Conservation (phyloP, 75 land plant genomes). For the Sequoia sempervirens region DNA sequence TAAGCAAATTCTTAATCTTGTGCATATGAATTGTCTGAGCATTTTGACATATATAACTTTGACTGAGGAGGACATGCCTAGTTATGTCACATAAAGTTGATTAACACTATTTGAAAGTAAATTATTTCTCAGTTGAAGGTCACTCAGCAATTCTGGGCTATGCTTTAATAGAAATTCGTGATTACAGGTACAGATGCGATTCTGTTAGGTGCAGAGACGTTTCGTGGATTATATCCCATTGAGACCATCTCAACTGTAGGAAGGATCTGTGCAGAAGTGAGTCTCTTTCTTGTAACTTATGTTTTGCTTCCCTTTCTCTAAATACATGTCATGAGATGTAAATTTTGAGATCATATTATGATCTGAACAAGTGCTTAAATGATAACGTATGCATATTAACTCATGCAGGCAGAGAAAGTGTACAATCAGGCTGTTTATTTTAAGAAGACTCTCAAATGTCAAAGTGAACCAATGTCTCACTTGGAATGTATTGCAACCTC, state of each 20-base stretch:
- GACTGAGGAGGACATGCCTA: neutral
- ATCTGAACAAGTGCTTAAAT: neutral
- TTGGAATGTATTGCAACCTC: conserved; percentile 52
- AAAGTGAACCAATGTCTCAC: conserved; percentile 47
- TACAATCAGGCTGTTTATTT: conserved; percentile 51
- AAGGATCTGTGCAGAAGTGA: conserved; percentile 41
- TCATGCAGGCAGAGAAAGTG: conserved; percentile 49
- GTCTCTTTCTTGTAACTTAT: neutral
- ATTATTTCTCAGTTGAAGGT: neutral
- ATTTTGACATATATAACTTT: neutral
- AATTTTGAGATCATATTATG: neutral
- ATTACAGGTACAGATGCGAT: conserved; percentile 44
- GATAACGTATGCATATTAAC: neutral
- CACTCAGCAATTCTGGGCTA: neutral
- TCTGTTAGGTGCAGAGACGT: conserved; percentile 51
- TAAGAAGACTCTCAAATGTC: conserved; percentile 34
- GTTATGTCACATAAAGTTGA: neutral
- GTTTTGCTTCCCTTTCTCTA: neutral
- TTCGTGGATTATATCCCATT: conserved; percentile 41
- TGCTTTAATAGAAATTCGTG: neutral
- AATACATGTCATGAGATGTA: neutral
- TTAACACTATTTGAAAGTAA: neutral
- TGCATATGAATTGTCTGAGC: neutral
- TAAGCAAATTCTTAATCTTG: neutral
- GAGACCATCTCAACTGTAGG: conserved; percentile 49